Percentiles rank a stretch among this genome's conserved stretches.
phyloP scores from a whole-genome alignment of 805 yeast species.

The Limtongia smithiae region DNA sequence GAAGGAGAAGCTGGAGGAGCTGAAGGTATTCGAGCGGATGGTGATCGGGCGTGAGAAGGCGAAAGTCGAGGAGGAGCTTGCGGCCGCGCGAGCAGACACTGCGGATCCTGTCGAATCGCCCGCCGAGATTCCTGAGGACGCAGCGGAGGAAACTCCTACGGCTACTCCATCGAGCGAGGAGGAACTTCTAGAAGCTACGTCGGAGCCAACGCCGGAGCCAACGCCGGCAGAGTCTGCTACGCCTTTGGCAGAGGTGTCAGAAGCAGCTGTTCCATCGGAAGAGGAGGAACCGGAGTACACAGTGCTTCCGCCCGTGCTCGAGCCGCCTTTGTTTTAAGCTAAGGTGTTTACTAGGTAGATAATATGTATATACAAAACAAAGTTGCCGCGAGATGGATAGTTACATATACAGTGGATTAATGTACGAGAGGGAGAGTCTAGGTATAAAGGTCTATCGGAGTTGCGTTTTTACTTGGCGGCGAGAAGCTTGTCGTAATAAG shows the following conservation, averaged over 20 bases:
- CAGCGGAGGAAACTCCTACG: too few relatives aligned
- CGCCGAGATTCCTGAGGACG: too few relatives aligned
- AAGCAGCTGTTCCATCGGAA: background rate
- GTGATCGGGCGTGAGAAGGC: conserved; percentile 19
- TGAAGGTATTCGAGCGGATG: conserved; percentile 25
- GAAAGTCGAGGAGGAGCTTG: conserved; percentile 1
- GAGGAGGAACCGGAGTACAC: conserved; percentile 1
- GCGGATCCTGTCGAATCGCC: too few relatives aligned
- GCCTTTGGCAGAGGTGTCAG: too few relatives aligned
- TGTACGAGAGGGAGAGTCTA: too few relatives aligned
- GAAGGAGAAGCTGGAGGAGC: conserved; percentile 34
- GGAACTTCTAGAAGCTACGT: too few relatives aligned
- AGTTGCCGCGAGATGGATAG: too few relatives aligned
- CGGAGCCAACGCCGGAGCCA: conserved; percentile 1
- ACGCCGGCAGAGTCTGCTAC: background rate
- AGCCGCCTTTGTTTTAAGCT: too few relatives aligned
- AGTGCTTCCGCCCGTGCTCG: background rate
- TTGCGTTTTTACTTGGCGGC: conserved; percentile 34
- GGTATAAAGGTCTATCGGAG: too few relatives aligned
- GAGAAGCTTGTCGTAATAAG: conserved; percentile 81
- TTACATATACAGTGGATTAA: too few relatives aligned
- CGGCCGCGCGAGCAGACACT: background rate
- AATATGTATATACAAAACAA: background rate
- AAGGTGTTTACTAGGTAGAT: background rate
- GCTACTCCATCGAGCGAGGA: too few relatives aligned